Evolutionary conservation across 179 eudicot genomes (phyloP).

Genomic region (Nepenthes alata): DNA sequence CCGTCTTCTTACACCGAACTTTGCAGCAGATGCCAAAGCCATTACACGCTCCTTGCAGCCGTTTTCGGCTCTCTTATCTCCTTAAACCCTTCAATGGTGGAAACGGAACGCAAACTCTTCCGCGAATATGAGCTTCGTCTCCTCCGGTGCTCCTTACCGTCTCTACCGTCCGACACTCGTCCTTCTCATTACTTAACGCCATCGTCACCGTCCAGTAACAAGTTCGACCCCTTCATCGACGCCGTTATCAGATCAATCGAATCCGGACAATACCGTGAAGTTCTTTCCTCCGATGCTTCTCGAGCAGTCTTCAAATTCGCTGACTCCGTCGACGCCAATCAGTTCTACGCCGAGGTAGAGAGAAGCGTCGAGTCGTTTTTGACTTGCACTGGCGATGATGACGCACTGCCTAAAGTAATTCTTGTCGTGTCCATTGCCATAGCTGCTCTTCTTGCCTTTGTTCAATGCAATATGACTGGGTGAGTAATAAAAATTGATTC

Average conservation of each 20-base stretch:
- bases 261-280: slow-evolving; percentile 44
- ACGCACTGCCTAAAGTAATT: slow-evolving; percentile 19
- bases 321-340: slow-evolving; percentile 17
- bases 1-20: too few species aligned
- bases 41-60: too few species aligned
- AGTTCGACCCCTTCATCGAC: slow-evolving; percentile 23
- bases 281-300: slow-evolving; percentile 49
- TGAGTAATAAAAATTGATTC: slow-evolving; percentile 14
- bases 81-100: background rate
- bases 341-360: slow-evolving; percentile 43
- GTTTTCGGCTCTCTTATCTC: background rate
- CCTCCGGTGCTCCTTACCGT: slow-evolving; percentile 46
- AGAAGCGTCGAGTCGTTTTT: slow-evolving; percentile 32
- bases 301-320: slow-evolving; percentile 18
- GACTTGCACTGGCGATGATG: slow-evolving; percentile 14
- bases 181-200: background rate
- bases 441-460: slow-evolving; percentile 65
- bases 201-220: slow-evolving; percentile 2
- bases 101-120: slow-evolving; percentile 9
- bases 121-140: slow-evolving; percentile 59
- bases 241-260: slow-evolving; percentile 38
- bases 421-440: slow-evolving; percentile 46
- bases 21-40: too few species aligned
- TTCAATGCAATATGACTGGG: slow-evolving; percentile 70
- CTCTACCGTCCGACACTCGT: background rate